A percentile compares a stretch with the other conserved stretches of the same genome.
phyloP scores from a whole-genome alignment of 2,329 filamentous ascomycete species.

The Zymoseptoria ardabiliae region DNA sequence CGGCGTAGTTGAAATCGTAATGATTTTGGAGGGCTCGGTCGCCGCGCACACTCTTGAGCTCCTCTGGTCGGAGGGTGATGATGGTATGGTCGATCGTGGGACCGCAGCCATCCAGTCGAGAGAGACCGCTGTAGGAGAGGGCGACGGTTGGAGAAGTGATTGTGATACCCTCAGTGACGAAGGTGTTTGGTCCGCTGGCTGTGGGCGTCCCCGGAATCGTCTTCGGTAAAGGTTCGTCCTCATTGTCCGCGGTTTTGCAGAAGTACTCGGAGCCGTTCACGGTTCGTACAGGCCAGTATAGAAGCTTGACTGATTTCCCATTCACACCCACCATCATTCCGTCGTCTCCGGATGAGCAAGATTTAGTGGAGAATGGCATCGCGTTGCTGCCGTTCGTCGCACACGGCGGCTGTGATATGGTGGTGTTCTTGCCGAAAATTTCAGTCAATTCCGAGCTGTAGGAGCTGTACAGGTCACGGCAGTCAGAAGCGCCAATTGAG shows the following conservation, averaged over 20 bases:
- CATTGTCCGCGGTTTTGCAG: background rate
- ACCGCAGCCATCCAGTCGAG: slow-evolving; percentile 17
- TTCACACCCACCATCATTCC: background rate
- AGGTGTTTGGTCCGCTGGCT: slow-evolving; percentile 14
- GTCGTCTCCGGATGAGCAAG: background rate
- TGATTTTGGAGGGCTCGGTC: slow-evolving; percentile 10
- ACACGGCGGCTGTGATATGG: slow-evolving; percentile 6
- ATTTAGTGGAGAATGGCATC: slow-evolving; percentile 2
- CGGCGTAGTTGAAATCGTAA: slow-evolving; percentile 16
- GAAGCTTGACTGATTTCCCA: slow-evolving; percentile 5
- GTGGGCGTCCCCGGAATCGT: slow-evolving; percentile 12
- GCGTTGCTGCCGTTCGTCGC: slow-evolving; percentile 6
- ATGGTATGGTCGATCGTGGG: slow-evolving; percentile 16
- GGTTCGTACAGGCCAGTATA: slow-evolving; percentile 20
- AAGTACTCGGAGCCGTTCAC: slow-evolving; percentile 5
- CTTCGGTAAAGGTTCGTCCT: background rate
- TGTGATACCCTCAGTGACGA: slow-evolving; percentile 20
- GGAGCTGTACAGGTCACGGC: slow-evolving; percentile 4
- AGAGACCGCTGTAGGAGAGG: slow-evolving; percentile 12
- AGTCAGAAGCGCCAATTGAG: slow-evolving; percentile 9
- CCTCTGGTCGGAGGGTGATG: slow-evolving; percentile 13
- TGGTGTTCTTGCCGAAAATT: slow-evolving; percentile 2
- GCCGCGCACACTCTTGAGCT: slow-evolving; percentile 17
- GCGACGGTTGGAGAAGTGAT: slow-evolving; percentile 19
- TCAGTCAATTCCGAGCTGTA: slow-evolving; percentile 1